Percentiles rank a stretch among this genome's conserved stretches.
phyloP scores from a whole-genome alignment of 768 basidiomycete species.

The Kwoniella botswanensis region DNA sequence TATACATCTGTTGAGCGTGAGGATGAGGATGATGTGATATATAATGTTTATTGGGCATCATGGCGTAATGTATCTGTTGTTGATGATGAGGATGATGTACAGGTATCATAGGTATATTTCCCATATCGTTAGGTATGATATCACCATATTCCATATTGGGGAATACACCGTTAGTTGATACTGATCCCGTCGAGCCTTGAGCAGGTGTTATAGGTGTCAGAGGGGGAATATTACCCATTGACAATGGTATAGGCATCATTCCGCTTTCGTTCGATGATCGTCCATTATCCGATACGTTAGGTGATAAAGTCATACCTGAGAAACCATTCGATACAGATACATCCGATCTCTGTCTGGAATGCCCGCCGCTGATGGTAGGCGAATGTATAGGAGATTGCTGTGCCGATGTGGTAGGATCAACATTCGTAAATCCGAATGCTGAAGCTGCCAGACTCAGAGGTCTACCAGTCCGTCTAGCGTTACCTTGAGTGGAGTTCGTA shows the following conservation, averaged over 20 bases:
- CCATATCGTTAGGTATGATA: slow-evolving; percentile 19
- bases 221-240: slow-evolving; percentile 38
- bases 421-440: slow-evolving; percentile 55
- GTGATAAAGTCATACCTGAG: slow-evolving; percentile 53
- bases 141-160: slow-evolving; percentile 41
- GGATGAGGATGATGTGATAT: slow-evolving; percentile 12
- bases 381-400: slow-evolving; percentile 37
- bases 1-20: slow-evolving; percentile 7
- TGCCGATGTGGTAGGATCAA: slow-evolving; percentile 33
- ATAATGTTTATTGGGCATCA: slow-evolving; percentile 51
- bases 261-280: background rate
- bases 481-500: slow-evolving; percentile 47
- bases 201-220: slow-evolving; percentile 47
- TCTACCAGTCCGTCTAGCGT: slow-evolving; percentile 32
- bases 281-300: slow-evolving; percentile 39
- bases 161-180: slow-evolving; percentile 29
- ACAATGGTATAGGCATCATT: slow-evolving; percentile 26
- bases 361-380: slow-evolving; percentile 35
- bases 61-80: slow-evolving; percentile 36
- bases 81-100: slow-evolving; percentile 12
- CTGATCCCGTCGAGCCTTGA: slow-evolving; percentile 1
- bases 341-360: slow-evolving; percentile 48
- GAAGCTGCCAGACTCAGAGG: slow-evolving; percentile 54
- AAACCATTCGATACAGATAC: slow-evolving; percentile 40
- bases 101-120: background rate